Evolutionary conservation across 2,329 filamentous ascomycete species (phyloP), one percentile per base, ranked within the genome.

Genomic region (Trichoderma asperellum): DNA sequence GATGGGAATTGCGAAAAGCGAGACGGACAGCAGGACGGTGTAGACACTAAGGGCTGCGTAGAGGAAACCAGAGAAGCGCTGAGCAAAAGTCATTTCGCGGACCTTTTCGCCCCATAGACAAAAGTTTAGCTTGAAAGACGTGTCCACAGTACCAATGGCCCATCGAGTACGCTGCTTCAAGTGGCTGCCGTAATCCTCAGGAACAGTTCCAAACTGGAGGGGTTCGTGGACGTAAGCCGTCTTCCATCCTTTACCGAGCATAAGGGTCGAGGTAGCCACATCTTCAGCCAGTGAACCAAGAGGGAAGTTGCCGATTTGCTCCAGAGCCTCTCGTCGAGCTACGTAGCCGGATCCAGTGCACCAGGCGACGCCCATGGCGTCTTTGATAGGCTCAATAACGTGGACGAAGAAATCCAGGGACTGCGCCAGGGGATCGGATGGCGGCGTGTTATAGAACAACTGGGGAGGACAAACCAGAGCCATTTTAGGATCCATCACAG

Each of bases 321-420:
- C 85, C 4, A 91, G 79, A 6, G 88, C 88, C 65, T 83, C 78
- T n/a, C 88, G 86, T 4, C 88, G 86, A 34, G 85, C 83, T 5
- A 87, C 79, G 72, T 88, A 90, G 7, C 88, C 88, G 5, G 88
- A 89, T 5, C 88, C 88, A n/a, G 86, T 88, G 73, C 87, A 89
- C 84, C 87, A 88, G n/a, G 87, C 87, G 5, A 87, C 85, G 61
- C 84, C 82, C 56, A 84, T 77, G n/a, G 82, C 74, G 69, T 84
- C 82, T 79, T 84, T 84, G 77, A 84, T 83, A 37, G 82, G 82
- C 75, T 84, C 82, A 49, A 83, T 83, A 35, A 84, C 77, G 75
- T 88, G 85, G 11, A 87, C 85, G 75, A 89, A 89, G 71, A 85
- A 84, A 73, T 88, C 84, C 55, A 89, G 81, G 74, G 83, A 85